A percentile compares a stretch with the other conserved stretches of the same genome.
These are phyloP conservation scores for Diaporthe caulivora DNA, from an alignment of 2,329 filamentous ascomycete species.

Conservation along the genomic window DNA sequence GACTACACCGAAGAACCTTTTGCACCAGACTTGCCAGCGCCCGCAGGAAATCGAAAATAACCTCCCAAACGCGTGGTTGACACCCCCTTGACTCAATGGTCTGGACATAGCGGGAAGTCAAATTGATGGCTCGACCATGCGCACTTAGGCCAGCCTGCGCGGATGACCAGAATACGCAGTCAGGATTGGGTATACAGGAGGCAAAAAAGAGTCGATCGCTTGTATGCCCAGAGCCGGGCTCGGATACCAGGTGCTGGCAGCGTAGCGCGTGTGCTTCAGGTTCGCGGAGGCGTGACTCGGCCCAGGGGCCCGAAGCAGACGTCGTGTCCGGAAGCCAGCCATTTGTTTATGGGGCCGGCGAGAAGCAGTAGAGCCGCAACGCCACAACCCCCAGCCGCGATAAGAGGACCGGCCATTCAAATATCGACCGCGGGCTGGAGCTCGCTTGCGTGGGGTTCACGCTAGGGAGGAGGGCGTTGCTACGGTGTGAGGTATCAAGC, in stretches of 20 bases:
- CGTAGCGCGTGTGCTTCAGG: neutral
- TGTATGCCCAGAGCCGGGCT: neutral
- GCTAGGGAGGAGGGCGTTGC: neutral
- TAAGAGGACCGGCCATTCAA: neutral
- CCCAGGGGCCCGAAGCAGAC: constrained; percentile 8
- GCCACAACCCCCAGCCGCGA: neutral
- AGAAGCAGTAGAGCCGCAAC: constrained; percentile 9
- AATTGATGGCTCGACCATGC: neutral
- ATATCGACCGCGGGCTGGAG: neutral
- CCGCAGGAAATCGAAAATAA: constrained; percentile 5
- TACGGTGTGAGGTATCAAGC: neutral
- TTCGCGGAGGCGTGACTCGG: constrained; percentile 20
- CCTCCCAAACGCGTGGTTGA: constrained; percentile 1
- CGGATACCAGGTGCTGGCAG: neutral
- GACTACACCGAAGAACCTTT: neutral
- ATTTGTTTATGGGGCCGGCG: neutral
- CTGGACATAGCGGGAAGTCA: constrained; percentile 24
- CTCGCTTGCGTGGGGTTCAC: constrained; percentile 23
- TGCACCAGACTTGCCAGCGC: neutral
- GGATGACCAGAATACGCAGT: neutral
- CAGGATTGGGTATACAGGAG: neutral
- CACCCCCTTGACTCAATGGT: constrained; percentile 21
- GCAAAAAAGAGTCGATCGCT: constrained; percentile 5
- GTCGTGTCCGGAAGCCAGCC: neutral
- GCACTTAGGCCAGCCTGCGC: neutral